phyloP scores from a whole-genome alignment of 2,329 filamentous ascomycete species.

The Geoglossum cookeanum region DNA sequence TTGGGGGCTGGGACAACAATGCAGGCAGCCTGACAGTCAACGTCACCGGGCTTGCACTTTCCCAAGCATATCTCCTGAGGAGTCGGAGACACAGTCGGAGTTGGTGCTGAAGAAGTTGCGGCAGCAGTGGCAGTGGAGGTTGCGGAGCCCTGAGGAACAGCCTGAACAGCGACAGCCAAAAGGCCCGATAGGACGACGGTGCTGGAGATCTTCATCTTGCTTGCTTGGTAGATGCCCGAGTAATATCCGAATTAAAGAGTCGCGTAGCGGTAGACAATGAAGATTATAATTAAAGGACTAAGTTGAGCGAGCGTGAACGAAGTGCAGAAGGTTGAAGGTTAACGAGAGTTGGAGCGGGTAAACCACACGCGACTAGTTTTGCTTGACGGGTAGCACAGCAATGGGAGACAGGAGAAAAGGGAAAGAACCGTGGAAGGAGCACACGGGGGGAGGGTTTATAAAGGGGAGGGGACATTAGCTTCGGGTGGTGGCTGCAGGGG shows the following conservation, averaged over 20 bases:
- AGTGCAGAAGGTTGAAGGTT: background rate
- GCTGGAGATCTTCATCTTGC: background rate
- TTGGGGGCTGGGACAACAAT: conserved; percentile 3
- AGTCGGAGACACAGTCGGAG: background rate
- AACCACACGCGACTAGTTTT: background rate
- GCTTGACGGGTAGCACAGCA: background rate
- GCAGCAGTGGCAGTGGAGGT: background rate
- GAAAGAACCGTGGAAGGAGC: background rate
- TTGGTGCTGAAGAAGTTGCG: background rate
- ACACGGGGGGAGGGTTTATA: background rate
- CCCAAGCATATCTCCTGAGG: background rate
- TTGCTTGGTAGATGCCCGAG: background rate
- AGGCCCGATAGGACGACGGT: background rate
- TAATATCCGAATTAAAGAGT: background rate
- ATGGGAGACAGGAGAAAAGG: background rate
- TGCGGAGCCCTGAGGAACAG: background rate
- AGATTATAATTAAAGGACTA: background rate
- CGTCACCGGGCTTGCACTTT: background rate
- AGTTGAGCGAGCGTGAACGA: background rate
- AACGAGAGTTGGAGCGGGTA: background rate
- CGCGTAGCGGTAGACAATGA: background rate
- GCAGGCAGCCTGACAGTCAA: conserved; percentile 3
- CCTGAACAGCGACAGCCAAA: conserved; percentile 1
- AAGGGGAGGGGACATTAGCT: background rate
- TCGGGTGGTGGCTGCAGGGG: background rate